phyloP scores from a whole-genome alignment of 495 filamentous ascomycete genomes.

The Aspergillus nidulans region DNA sequence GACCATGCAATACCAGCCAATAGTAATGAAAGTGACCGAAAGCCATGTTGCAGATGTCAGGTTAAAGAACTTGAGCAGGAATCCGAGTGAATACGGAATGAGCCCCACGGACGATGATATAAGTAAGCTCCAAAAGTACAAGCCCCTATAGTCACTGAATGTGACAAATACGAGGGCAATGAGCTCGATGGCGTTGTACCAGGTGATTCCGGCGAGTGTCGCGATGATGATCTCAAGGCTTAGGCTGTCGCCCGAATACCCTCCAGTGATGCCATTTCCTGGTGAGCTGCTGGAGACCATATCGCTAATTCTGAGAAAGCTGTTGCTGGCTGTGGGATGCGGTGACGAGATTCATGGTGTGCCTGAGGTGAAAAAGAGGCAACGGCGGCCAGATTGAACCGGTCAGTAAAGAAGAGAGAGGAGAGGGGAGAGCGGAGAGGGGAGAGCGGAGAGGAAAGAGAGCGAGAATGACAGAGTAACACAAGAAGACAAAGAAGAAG shows the following conservation, averaged over 20 bases:
- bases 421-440: background rate
- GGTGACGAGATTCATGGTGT: slow-evolving; percentile 12
- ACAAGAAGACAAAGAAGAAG: background rate
- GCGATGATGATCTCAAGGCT: slow-evolving; percentile 47
- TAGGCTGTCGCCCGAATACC: slow-evolving; percentile 31
- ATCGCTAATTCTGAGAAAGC: slow-evolving; percentile 11
- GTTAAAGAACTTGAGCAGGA: slow-evolving; percentile 57
- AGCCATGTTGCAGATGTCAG: slow-evolving; percentile 36
- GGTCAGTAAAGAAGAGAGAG: background rate
- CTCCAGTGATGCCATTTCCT: slow-evolving; percentile 42
- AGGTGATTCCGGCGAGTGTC: slow-evolving; percentile 49
- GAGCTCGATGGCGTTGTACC: slow-evolving; percentile 54
- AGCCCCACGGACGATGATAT: slow-evolving; percentile 52
- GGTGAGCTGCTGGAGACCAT: slow-evolving; percentile 25
- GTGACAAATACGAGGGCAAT: slow-evolving; percentile 52
- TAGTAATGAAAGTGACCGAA: slow-evolving; percentile 40
- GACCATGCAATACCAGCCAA: slow-evolving; percentile 63
- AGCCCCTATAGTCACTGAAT: slow-evolving; percentile 48
- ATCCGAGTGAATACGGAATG: slow-evolving; percentile 54
- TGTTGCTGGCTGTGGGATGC: slow-evolving; percentile 2
- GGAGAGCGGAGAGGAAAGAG: background rate
- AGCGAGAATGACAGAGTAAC: background rate
- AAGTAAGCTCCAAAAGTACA: slow-evolving; percentile 57
- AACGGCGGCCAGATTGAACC: background rate
- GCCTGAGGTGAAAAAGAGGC: background rate